Percentiles rank a stretch among this genome's conserved stretches.
Conservation (phyloP, 306 rosid genomes). For the Hippophae tibetana region DNA sequence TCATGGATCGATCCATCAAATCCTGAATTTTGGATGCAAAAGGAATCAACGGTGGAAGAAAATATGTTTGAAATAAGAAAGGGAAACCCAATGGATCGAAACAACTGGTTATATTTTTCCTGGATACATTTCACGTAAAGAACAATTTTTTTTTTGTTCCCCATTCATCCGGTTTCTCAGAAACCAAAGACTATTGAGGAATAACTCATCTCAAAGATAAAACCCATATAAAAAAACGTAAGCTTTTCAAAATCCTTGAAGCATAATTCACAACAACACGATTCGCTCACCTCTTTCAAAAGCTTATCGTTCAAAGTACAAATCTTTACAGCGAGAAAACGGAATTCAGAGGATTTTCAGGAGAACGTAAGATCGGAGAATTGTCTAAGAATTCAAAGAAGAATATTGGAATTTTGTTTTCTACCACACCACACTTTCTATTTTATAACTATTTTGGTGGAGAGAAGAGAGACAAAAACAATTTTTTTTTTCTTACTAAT, state of each 20-base stretch:
- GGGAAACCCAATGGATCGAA: slow-evolving; percentile 6
- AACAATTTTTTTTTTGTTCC: slow-evolving; percentile 8
- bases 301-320: slow-evolving; percentile 21
- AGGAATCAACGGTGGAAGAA: slow-evolving; percentile 6
- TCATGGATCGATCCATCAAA: slow-evolving; percentile 39
- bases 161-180: slow-evolving; percentile 9
- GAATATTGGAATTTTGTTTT: slow-evolving; percentile 10
- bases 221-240: slow-evolving; percentile 21
- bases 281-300: slow-evolving; percentile 40
- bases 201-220: slow-evolving; percentile 26
- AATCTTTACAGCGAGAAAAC: slow-evolving; percentile 20
- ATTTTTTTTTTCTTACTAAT: no score
- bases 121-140: slow-evolving; percentile 11
- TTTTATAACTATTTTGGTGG: no score
- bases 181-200: slow-evolving; percentile 6
- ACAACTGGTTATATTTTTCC: slow-evolving; percentile 14
- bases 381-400: slow-evolving; percentile 22
- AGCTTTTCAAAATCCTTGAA: slow-evolving; percentile 15
- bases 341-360: slow-evolving; percentile 28
- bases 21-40: slow-evolving; percentile 12
- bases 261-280: slow-evolving; percentile 21
- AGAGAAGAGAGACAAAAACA: no score
- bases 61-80: slow-evolving; percentile 9
- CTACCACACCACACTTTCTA: slow-evolving; percentile 7
- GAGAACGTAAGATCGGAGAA: slow-evolving; percentile 43